Evolutionary conservation across 148 eudicot genomes (phyloP), one percentile per base, ranked within the genome.

Genomic region (Pharnaceum exiguum): DNA sequence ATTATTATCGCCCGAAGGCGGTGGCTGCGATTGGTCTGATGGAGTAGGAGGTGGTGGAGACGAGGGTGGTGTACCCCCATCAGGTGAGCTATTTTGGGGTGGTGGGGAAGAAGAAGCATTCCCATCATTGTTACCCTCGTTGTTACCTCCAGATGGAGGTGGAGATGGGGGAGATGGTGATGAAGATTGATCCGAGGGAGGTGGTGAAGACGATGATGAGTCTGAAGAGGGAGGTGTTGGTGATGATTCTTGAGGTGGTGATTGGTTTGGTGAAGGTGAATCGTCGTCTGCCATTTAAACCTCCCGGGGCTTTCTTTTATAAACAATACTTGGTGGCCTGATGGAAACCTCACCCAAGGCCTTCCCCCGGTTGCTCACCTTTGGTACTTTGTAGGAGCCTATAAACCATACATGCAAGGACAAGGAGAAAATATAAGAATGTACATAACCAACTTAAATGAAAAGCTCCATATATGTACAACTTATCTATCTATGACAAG

Each of bases 301-400:
- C 51, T 51, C 46, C 68, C 31, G 15, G 10, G 6, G 35, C 19
- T 50, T 21, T 9, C 12, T 33, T 47, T 13, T 12, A 21, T 15
- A 57, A 70, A 57, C 27, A n/a, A 4, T 31, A 11, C 18, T 25
- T 27, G 27, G 3, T 4, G 29, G 4, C 11, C 21, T 48, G 29
- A 38, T 22, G 30, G 37, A 53, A 45, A 13, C n/a, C 55, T 26
- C 21, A 46, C 69, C 54, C 52, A 50, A 42, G 60, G 74, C 65
- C 51, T 51, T 47, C 69, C 49, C 64, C 62, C 36, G 18, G 4
- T 49, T 57, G 59, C 25, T 70, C 59, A 21, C 65, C 69, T 64
- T 48, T 58, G 25, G 9, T 25, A 26, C 44, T 57, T 48, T 18
- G n/a, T n/a, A n/a, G n/a, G n/a, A n/a, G n/a, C n/a, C n/a, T n/a